Percentiles rank a stretch among this genome's conserved stretches.
Evolutionary conservation across 2,329 filamentous ascomycete species (phyloP).

Genomic region (Orbilia oligospora): DNA sequence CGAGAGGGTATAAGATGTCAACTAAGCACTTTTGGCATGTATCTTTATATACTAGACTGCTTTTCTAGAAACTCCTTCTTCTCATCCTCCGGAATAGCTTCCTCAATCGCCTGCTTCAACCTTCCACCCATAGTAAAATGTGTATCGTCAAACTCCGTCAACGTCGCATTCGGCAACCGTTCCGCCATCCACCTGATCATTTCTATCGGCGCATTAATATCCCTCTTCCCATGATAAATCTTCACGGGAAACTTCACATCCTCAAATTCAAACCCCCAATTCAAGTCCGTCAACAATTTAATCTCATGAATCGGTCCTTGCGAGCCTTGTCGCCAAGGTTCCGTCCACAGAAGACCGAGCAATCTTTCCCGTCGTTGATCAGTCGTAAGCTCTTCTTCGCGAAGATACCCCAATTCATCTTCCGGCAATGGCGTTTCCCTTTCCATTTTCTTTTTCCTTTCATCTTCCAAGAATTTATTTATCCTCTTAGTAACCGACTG

Average conservation of each 20-base stretch:
- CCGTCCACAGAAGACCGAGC: conserved; percentile 60
- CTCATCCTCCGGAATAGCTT: conserved; percentile 35
- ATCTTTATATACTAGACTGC: not conserved
- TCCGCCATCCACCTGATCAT: conserved; percentile 67
- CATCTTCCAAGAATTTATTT: conserved; percentile 63
- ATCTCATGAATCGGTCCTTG: conserved; percentile 64
- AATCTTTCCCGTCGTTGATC: conserved; percentile 59
- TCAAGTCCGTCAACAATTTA: conserved; percentile 62
- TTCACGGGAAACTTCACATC: conserved; percentile 63
- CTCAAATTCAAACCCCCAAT: conserved; percentile 65
- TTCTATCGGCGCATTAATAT: conserved; percentile 64
- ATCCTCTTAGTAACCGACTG: conserved; percentile 61
- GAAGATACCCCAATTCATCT: conserved; percentile 35
- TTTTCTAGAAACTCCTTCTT: not conserved
- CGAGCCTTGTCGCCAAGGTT: conserved; percentile 64
- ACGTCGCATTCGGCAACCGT: conserved; percentile 65
- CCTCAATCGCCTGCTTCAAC: conserved; percentile 17
- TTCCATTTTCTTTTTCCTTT: conserved; percentile 58
- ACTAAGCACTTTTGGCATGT: too few relatives aligned
- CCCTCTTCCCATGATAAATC: conserved; percentile 65
- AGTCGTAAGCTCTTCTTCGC: conserved; percentile 24
- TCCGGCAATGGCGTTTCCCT: not conserved
- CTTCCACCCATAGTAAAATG: conserved; percentile 65
- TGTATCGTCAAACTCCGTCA: conserved; percentile 66
- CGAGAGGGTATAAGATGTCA: not conserved